Conservation (phyloP, 2,329 filamentous ascomycete species). For the Magnaporthiopsis poae region DNA sequence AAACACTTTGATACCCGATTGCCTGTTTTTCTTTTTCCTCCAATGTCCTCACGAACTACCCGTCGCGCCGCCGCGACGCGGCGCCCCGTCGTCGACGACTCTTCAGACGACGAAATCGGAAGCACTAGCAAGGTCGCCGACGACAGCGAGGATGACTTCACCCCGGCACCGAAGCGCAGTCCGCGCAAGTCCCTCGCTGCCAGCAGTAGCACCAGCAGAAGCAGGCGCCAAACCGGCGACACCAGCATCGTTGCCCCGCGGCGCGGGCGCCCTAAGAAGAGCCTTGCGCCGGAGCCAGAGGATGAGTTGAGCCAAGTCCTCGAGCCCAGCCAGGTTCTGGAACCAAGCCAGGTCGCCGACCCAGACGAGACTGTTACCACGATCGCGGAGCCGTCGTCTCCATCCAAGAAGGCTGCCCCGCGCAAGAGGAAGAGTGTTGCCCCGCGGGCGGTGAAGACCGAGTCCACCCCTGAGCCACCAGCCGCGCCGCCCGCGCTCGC, state of each 20-base stretch:
- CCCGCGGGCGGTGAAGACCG: slow-evolving; percentile 30
- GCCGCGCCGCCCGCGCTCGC: slow-evolving; percentile 9
- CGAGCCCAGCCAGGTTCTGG: slow-evolving; percentile 42
- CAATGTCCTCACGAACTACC: slow-evolving; percentile 33
- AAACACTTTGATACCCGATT: neutral
- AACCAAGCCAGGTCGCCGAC: slow-evolving; percentile 52
- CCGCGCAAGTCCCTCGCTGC: slow-evolving; percentile 25
- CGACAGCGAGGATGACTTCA: slow-evolving; percentile 67
- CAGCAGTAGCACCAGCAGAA: neutral
- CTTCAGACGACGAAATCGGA: slow-evolving; percentile 58
- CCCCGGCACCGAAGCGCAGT: slow-evolving; percentile 56
- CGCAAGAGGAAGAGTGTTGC: slow-evolving; percentile 58
- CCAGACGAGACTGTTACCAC: slow-evolving; percentile 35
- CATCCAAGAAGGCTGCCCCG: slow-evolving; percentile 36
- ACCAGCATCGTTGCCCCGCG: slow-evolving; percentile 17
- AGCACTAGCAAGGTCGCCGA: slow-evolving; percentile 45
- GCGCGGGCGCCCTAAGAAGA: slow-evolving; percentile 34
- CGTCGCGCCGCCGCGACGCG: slow-evolving; percentile 43
- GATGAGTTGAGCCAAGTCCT: slow-evolving; percentile 51
- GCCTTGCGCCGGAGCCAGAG: slow-evolving; percentile 33
- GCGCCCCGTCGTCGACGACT: slow-evolving; percentile 66
- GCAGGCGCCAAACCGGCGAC: slow-evolving; percentile 32
- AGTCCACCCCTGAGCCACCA: slow-evolving; percentile 26
- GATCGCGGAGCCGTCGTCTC: slow-evolving; percentile 22
- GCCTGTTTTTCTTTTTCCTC: neutral